Base-by-base conservation (phyloP, 2,329 filamentous ascomycete species). In the Xylariaceae sp. region DNA sequence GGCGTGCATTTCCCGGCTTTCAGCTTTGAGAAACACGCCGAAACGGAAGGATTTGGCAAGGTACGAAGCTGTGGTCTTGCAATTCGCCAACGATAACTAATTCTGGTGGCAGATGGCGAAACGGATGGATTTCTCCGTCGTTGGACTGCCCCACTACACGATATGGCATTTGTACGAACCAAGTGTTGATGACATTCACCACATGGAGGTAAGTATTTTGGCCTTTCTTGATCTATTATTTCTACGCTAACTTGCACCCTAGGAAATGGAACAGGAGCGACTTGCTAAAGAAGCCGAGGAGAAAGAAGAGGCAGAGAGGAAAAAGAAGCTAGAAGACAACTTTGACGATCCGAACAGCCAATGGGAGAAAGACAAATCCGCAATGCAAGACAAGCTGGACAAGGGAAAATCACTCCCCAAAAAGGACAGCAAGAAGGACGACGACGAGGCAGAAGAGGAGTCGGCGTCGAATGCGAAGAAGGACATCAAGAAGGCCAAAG, bases 91-190 rank as follows among this genome's bases (percentile, higher is more conserved):
- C 18, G 17, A 45, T 41, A 18, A 33, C 52, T 63, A 42, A 62
- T 52, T 61, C 13, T 19, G 16, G 41, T 17, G 6, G 38, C 56
- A 96, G 92, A 99, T 99, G 94, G 90, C 94, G 14, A 94, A 90
- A 71, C 87, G 90, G 54, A 97, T 99, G 94, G 81, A 88, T 54
- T 97, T 90, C 67, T 96, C 92, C 0, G 94, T 99, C 16, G 88
- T 99, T 53, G 94, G 94, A 31, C 79, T 99, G 43, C 94, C 94
- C 6, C 94, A 99, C 69, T 99, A 99, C 71, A 96, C 91, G 1
- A 97, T 99, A 60, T 99, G 94, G 94, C 94, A 99, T 85, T 79
- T 99, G 65, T 99, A 99, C 75, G 94, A 99, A 72, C 94, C 94
- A n/a, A 96, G 90, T 64, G 89, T 97, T 14, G 94, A 99, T 66